phyloP scores from a whole-genome alignment of 23 red algal genomes.

The Gracilaria gracilis region DNA sequence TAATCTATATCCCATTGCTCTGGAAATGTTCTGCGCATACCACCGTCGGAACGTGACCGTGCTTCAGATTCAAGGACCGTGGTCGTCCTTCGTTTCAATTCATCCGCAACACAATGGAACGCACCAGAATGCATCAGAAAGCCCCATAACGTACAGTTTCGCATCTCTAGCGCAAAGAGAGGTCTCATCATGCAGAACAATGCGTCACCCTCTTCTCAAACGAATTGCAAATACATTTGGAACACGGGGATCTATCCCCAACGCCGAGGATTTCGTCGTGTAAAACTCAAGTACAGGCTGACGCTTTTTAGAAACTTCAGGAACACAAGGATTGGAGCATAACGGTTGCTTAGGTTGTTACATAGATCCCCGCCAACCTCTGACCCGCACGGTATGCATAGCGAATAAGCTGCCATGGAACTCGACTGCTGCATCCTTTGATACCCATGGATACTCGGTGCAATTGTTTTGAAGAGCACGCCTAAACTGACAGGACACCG shows the following conservation, averaged over 20 bases:
- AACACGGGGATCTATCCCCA: slow-evolving; percentile 1
- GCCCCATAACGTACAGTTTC: neutral
- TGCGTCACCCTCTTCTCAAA: neutral
- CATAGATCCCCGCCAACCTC: too few relatives aligned
- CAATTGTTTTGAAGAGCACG: neutral
- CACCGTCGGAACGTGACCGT: neutral
- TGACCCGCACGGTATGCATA: too few relatives aligned
- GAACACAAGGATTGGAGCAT: too few relatives aligned
- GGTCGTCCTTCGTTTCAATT: neutral
- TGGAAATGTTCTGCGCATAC: neutral
- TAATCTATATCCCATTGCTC: neutral
- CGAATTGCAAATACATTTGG: neutral
- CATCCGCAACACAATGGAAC: neutral
- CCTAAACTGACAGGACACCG: neutral
- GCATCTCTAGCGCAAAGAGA: neutral
- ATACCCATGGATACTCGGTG: neutral
- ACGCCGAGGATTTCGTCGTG: neutral
- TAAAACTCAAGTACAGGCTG: too few relatives aligned
- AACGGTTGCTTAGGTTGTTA: too few relatives aligned
- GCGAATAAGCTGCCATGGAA: neutral
- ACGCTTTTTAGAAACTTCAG: too few relatives aligned
- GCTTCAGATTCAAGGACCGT: neutral
- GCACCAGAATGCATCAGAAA: neutral
- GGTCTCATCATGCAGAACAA: neutral
- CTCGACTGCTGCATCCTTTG: neutral